A percentile compares a stretch with the other conserved stretches of the same genome.
Conservation (phyloP, 371 early-diverging fungal species). For the Coemansia sp. region DNA sequence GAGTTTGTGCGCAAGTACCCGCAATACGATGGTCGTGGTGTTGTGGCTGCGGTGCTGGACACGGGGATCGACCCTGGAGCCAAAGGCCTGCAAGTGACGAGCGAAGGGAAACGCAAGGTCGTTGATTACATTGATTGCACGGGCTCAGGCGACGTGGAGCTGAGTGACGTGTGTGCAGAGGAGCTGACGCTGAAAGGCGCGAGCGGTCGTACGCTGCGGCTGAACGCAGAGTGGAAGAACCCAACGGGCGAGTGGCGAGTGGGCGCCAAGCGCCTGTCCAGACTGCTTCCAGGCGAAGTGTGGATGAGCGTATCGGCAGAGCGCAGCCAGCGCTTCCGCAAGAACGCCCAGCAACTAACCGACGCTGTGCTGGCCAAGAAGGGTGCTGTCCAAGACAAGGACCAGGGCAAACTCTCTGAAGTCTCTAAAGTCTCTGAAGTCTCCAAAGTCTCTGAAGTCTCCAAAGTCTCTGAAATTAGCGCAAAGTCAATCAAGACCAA, state of each 20-base stretch:
- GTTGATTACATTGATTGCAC: slow-evolving; percentile 93
- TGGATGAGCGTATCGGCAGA: slow-evolving; percentile 63
- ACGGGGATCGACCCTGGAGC: slow-evolving; percentile 94
- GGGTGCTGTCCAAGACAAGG: no score
- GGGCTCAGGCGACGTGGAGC: slow-evolving; percentile 60
- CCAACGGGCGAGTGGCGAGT: slow-evolving; percentile 80
- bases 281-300: slow-evolving; percentile 75
- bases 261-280: slow-evolving; percentile 78
- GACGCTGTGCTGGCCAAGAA: slow-evolving; percentile 62
- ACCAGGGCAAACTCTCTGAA: no score
- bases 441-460: no score
- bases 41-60: slow-evolving; percentile 88
- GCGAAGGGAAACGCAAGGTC: slow-evolving; percentile 86
- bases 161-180: slow-evolving; percentile 48
- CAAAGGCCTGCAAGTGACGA: slow-evolving; percentile 77
- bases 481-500: slow-evolving; percentile 38
- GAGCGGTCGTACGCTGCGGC: slow-evolving; percentile 73
- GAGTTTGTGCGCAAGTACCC: slow-evolving; percentile 80
- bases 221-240: slow-evolving; percentile 72
- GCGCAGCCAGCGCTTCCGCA: slow-evolving; percentile 64
- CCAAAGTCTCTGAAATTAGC: no score
- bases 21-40: slow-evolving; percentile 85
- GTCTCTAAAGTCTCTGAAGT: no score
- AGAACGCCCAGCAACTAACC: slow-evolving; percentile 64
- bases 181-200: slow-evolving; percentile 62